Conservation (phyloP, 371 early-diverging fungal genomes). For the Gilbertella persicaria region DNA sequence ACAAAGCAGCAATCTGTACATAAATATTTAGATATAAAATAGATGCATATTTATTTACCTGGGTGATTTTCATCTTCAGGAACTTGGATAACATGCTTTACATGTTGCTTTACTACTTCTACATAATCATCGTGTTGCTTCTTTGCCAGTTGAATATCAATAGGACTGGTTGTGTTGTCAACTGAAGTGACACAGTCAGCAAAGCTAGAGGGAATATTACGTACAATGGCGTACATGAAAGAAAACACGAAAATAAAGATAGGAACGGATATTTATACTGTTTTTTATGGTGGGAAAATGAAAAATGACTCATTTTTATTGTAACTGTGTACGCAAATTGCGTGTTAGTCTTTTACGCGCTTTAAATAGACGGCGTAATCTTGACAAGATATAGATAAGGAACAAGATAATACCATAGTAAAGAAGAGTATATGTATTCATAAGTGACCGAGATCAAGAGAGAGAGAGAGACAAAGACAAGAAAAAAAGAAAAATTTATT, state of each 20-base stretch:
- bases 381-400: constrained; percentile 9
- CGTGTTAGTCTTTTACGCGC: constrained; percentile 13
- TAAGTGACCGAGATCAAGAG: background rate
- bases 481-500: background rate
- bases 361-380: constrained; percentile 13
- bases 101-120: constrained; percentile 16
- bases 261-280: too few species aligned
- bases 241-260: background rate
- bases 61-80: constrained; percentile 28
- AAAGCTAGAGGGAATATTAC: constrained; percentile 26
- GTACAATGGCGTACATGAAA: constrained; percentile 25
- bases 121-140: constrained; percentile 33
- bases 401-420: constrained; percentile 12
- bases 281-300: background rate
- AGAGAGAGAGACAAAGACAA: background rate
- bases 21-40: background rate
- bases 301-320: constrained; percentile 1
- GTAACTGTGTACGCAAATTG: constrained; percentile 19
- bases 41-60: constrained; percentile 4
- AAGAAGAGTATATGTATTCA: constrained; percentile 5
- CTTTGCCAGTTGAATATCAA: constrained; percentile 23
- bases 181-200: constrained; percentile 22
- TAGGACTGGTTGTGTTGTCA: constrained; percentile 20
- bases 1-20: constrained; percentile 35
- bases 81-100: constrained; percentile 21